Conservation (phyloP, 192 early-diverging fungal genomes). For the Rhizoclosmatium globosum region DNA sequence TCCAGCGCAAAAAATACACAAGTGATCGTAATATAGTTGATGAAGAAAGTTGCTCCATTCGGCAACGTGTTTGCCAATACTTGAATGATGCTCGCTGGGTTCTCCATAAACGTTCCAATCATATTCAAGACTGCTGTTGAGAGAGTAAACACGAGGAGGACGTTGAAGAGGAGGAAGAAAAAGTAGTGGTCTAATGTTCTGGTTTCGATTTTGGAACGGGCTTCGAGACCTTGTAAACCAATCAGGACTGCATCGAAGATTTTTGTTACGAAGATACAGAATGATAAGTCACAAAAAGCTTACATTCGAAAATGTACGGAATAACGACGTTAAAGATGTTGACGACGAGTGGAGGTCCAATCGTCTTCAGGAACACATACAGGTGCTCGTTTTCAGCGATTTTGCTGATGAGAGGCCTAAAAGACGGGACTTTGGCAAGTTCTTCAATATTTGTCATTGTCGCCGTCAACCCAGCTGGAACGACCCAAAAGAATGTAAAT, state of each 20-base stretch:
- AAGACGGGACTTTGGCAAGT: constrained; percentile 37
- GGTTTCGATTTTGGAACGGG: constrained; percentile 45
- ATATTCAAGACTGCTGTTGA: constrained; percentile 32
- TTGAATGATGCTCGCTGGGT: constrained; percentile 49
- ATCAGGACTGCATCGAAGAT: constrained; percentile 38
- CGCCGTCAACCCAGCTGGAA: constrained; percentile 50
- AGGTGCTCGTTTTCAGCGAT: constrained; percentile 32
- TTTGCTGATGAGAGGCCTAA: constrained; percentile 17
- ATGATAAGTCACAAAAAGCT: too few relatives aligned
- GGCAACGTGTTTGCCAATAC: constrained; percentile 47
- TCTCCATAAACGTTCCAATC: constrained; percentile 33
- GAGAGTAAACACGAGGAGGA: constrained; percentile 59
- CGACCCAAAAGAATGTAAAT: constrained; percentile 51
- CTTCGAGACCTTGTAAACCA: constrained; percentile 43
- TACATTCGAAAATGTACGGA: constrained; percentile 58
- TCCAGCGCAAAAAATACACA: constrained; percentile 51
- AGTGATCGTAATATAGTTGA: constrained; percentile 58
- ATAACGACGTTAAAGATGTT: constrained; percentile 40
- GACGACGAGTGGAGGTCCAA: constrained; percentile 46
- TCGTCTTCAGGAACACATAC: constrained; percentile 42
- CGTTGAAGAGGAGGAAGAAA: constrained; percentile 63
- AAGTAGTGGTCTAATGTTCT: constrained; percentile 56
- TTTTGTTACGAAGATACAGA: background rate
- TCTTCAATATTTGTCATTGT: constrained; percentile 43
- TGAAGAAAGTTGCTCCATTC: constrained; percentile 57